These are phyloP conservation scores for Cercospora citrullina DNA, from an alignment of 2,329 filamentous ascomycete species.

Conservation along the genomic window DNA sequence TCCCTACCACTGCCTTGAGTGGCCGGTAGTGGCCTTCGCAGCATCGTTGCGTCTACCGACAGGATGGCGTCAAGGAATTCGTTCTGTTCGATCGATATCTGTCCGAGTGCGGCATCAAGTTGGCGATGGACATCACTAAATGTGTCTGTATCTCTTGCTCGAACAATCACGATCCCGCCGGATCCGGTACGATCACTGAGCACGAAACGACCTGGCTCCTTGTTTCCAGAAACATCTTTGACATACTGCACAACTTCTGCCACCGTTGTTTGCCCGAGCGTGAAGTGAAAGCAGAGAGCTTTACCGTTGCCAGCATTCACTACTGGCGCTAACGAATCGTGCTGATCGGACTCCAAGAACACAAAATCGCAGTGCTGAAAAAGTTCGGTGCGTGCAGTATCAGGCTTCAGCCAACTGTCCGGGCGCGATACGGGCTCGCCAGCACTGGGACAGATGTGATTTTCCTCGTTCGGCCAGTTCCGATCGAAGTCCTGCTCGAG, in stretches of 20 bases:
- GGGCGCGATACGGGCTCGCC: constrained; percentile 69
- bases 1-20: background rate
- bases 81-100: constrained; percentile 81
- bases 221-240: constrained; percentile 71
- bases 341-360: constrained; percentile 76
- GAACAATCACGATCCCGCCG: constrained; percentile 73
- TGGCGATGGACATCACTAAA: constrained; percentile 26
- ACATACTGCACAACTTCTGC: constrained; percentile 79
- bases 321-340: constrained; percentile 69
- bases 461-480: constrained; percentile 73
- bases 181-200: constrained; percentile 34
- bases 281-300: constrained; percentile 65
- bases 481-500: constrained; percentile 78
- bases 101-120: constrained; percentile 71
- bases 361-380: constrained; percentile 89
- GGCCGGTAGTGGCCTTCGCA: constrained; percentile 65
- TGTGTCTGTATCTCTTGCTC: constrained; percentile 61
- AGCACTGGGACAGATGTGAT: constrained; percentile 71
- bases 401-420: constrained; percentile 68
- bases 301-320: constrained; percentile 83
- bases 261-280: constrained; percentile 57
- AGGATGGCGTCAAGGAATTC: constrained; percentile 91
- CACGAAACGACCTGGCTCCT: constrained; percentile 50
- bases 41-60: constrained; percentile 69
- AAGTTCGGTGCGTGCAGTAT: constrained; percentile 64